A percentile compares a stretch with the other conserved stretches of the same genome.
These are phyloP conservation scores for Cunninghamia lanceolata DNA, from an alignment of 75 land plant genomes.

Conservation along the genomic window DNA sequence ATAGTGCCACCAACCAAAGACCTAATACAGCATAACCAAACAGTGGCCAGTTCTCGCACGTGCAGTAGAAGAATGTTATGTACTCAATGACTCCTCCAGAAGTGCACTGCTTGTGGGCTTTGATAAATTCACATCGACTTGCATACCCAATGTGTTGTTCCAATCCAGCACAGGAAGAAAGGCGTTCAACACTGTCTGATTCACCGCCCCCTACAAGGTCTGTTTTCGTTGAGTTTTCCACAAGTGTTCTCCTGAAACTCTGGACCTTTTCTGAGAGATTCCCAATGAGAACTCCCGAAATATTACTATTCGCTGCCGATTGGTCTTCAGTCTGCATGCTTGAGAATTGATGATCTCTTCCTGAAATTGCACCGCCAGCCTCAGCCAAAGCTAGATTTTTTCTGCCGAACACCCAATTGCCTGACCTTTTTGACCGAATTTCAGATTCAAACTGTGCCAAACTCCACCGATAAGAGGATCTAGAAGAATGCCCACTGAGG, in stretches of 20 bases:
- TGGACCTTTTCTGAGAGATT: not conserved
- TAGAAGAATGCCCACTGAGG: not conserved
- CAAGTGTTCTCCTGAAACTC: not conserved
- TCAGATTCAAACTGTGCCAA: not conserved
- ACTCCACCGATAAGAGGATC: not conserved
- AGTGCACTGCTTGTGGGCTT: constrained; percentile 48
- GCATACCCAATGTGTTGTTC: constrained; percentile 42
- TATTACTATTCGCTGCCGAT: too few species aligned
- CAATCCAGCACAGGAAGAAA: constrained; percentile 48
- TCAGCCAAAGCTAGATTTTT: not conserved
- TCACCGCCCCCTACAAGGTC: not conserved
- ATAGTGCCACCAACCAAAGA: constrained; percentile 70
- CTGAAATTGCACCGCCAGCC: not conserved
- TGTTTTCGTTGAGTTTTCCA: not conserved
- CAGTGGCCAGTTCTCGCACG: constrained; percentile 26
- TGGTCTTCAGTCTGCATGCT: not conserved
- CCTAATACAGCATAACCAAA: constrained; percentile 50
- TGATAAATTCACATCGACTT: constrained; percentile 58
- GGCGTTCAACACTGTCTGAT: not conserved
- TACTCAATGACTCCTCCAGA: constrained; percentile 77
- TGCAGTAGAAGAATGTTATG: constrained; percentile 62
- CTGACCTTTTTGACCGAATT: not conserved
- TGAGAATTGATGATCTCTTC: not conserved
- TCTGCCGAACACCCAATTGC: not conserved
- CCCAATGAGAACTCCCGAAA: not conserved